phyloP scores from a whole-genome alignment of 2,329 filamentous ascomycete genomes.

The Fusarium albidum region DNA sequence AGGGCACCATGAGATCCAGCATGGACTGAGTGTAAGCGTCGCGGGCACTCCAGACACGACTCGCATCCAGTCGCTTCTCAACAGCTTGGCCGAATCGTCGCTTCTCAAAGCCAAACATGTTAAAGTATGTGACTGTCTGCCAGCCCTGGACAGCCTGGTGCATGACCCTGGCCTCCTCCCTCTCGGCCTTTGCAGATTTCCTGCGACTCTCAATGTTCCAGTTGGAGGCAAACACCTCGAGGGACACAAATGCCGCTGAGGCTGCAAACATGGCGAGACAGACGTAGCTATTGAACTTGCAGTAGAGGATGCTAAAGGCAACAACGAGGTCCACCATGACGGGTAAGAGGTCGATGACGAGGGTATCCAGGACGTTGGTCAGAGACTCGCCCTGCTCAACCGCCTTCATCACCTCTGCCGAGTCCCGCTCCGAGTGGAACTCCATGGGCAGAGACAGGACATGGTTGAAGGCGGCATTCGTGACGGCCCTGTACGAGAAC shows the following conservation, averaged over 20 bases:
- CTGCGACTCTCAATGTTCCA: constrained; percentile 50
- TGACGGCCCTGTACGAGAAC: constrained; percentile 61
- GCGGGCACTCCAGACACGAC: constrained; percentile 25
- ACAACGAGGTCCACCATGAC: constrained; percentile 69
- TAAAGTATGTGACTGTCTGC: constrained; percentile 62
- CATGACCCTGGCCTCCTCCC: constrained; percentile 61
- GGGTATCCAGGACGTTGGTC: constrained; percentile 65
- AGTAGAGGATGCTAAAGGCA: constrained; percentile 67
- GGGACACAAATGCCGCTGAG: constrained; percentile 20
- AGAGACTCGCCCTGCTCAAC: constrained; percentile 70
- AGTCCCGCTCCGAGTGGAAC: constrained; percentile 72
- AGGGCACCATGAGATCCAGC: constrained; percentile 54
- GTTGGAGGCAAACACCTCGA: constrained; percentile 46
- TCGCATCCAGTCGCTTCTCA: constrained; percentile 35
- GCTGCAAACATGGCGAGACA: constrained; percentile 47
- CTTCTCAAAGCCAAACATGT: constrained; percentile 44
- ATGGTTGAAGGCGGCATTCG: constrained; percentile 69
- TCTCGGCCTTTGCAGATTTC: constrained; percentile 48
- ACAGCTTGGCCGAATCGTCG: constrained; percentile 40
- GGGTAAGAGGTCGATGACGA: constrained; percentile 67
- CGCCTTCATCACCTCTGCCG: constrained; percentile 70
- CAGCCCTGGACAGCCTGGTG: constrained; percentile 68
- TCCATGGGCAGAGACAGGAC: constrained; percentile 75
- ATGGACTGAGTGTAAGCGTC: constrained; percentile 35
- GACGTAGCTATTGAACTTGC: constrained; percentile 69